Evolutionary conservation across 306 rosid species (phyloP), one percentile per base, ranked within the genome.

Genomic region (Lathyrus sativus): DNA sequence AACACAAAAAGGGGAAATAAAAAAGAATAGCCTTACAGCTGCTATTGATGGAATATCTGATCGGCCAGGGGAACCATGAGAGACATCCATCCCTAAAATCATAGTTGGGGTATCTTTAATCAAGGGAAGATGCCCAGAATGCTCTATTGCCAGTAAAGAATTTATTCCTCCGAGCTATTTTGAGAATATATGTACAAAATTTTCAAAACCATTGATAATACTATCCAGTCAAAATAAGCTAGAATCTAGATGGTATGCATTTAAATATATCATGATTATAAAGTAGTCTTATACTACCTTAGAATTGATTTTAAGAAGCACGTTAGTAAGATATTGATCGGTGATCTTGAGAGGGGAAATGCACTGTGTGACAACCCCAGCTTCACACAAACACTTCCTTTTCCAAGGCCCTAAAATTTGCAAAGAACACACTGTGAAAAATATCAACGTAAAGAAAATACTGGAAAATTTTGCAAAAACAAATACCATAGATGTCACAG

Each of bases 31-130:
- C 43, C 71, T 68, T 81, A 92, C 98, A 18, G 98, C 98, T 45
- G 97, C 95, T 68, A 93, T 71, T 15, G 97, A 93, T 73, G 98
- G 97, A 65, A 72, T 33, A 66, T 88, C 93, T 75, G 93, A 80
- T 53, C 58, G 84, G 46, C 91, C 86, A 57, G 83, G 88, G 65
- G 93, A 82, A 31, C 88, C 85, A 50, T 90, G 98, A 31, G 97
- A 93, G 22, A 90, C 97, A 74, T 93, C 98, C 91, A 93, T 88
- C 43, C 98, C 98, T 84, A 93, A 74, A 79, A 92, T 92, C 86
- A 92, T 64, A 2, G 98, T 92, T 46, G 98, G 93, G 61, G 81
- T 80, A 76, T 88, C 96, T 69, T 82, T 85, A 35, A 92, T 76
- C 33, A 88, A 43, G 35, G 97, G 97, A 76, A 93, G 75, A 76